Conservation (phyloP, 1,139 yeast genomes). For the Pneumocystis oryctolagi region DNA sequence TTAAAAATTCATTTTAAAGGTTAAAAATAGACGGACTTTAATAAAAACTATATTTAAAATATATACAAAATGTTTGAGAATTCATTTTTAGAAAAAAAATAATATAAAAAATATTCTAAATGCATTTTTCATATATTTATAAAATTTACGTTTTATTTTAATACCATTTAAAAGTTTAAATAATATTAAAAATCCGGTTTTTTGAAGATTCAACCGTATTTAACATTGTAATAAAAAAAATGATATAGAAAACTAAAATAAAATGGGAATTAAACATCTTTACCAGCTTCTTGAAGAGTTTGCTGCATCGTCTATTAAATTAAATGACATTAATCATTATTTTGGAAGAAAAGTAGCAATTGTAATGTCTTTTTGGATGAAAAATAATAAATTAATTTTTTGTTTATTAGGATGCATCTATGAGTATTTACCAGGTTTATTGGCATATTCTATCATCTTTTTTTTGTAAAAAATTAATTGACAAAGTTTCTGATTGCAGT, state of each 20-base stretch:
- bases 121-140: too few relatives aligned
- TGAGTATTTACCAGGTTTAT: constrained; percentile 13
- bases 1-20: too few relatives aligned
- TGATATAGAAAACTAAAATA: background rate
- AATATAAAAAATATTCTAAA: too few relatives aligned
- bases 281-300: constrained; percentile 72
- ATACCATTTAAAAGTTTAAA: too few relatives aligned
- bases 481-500: constrained; percentile 89
- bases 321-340: constrained; percentile 66
- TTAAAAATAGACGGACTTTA: too few relatives aligned
- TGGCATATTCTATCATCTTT: background rate
- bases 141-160: too few relatives aligned
- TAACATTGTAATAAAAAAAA: background rate
- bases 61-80: too few relatives aligned
- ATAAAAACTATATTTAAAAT: too few relatives aligned
- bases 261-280: constrained; percentile 33
- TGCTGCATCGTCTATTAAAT: constrained; percentile 69
- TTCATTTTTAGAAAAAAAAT: too few relatives aligned
- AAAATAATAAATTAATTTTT: background rate
- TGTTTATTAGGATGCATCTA: constrained; percentile 27
- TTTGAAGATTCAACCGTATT: background rate
- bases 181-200: background rate
- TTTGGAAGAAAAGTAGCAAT: constrained; percentile 94
- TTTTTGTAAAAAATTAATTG: constrained; percentile 66
- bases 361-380: constrained; percentile 19